Evolutionary conservation across 768 basidiomycete species (phyloP).

Genomic region (Leucosporidium creatinivorum): DNA sequence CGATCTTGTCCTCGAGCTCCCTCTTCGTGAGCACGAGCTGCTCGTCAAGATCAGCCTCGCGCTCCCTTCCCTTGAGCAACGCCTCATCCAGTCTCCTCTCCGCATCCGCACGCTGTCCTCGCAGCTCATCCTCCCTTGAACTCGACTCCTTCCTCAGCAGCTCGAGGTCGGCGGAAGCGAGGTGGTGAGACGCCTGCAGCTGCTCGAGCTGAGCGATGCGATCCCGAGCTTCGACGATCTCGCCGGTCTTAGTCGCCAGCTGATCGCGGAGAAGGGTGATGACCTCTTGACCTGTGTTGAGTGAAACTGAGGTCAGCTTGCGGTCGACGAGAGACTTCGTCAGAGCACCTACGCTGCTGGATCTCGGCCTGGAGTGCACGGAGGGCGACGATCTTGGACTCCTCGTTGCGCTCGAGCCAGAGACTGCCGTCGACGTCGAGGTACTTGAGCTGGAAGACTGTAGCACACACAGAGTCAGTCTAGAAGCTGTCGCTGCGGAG

Average conservation of each 20-base stretch:
- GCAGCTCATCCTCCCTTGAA: not conserved
- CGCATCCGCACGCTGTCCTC: too few relatives aligned
- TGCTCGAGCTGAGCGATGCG: not conserved
- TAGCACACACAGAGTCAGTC: not conserved
- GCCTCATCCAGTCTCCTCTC: too few relatives aligned
- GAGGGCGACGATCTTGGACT: conserved; percentile 11
- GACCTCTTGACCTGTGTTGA: conserved; percentile 14
- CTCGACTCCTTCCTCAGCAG: not conserved
- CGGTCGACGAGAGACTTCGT: not conserved
- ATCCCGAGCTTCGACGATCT: conserved; percentile 11
- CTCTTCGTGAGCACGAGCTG: too few relatives aligned
- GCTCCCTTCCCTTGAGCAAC: too few relatives aligned
- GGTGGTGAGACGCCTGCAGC: not conserved
- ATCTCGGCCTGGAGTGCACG: not conserved
- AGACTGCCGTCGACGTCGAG: not conserved
- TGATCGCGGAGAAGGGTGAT: conserved; percentile 13
- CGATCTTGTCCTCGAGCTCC: too few relatives aligned
- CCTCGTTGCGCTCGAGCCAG: conserved; percentile 6
- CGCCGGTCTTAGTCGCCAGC: conserved; percentile 13
- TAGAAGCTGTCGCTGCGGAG: too few relatives aligned
- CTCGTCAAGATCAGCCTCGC: too few relatives aligned
- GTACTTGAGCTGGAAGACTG: not conserved
- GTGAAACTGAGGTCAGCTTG: too few relatives aligned
- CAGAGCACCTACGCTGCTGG: conserved; percentile 1
- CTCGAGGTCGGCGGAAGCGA: not conserved